Evolutionary conservation across 2,329 filamentous ascomycete genomes (phyloP).

Genomic region (Colletotrichum sp.): DNA sequence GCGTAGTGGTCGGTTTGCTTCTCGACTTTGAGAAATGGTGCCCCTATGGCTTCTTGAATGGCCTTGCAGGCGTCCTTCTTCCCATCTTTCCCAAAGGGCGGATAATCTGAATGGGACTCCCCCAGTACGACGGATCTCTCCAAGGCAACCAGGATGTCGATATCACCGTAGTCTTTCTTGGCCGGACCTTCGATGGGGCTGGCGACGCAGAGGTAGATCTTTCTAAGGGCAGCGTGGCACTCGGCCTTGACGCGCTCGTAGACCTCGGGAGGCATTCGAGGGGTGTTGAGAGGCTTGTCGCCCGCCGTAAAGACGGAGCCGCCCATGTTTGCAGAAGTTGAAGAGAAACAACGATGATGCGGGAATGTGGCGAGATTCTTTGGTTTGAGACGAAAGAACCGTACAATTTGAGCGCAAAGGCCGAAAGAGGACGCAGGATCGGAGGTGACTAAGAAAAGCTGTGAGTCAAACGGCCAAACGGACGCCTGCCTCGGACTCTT

Average conservation of each 20-base stretch:
- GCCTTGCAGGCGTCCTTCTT: background rate
- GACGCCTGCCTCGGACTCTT: background rate
- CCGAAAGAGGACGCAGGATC: background rate
- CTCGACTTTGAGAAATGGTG: slow-evolving; percentile 40
- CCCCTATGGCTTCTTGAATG: slow-evolving; percentile 42
- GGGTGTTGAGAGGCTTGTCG: slow-evolving; percentile 57
- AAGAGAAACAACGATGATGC: background rate
- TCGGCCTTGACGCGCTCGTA: slow-evolving; percentile 58
- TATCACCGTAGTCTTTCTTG: slow-evolving; percentile 72
- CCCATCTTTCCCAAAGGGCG: background rate
- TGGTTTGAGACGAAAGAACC: background rate
- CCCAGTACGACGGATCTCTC: slow-evolving; percentile 24
- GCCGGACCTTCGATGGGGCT: slow-evolving; percentile 71
- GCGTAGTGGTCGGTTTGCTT: slow-evolving; percentile 49
- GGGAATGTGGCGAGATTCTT: background rate
- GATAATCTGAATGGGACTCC: background rate
- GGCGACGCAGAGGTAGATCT: slow-evolving; percentile 59
- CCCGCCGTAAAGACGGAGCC: slow-evolving; percentile 62
- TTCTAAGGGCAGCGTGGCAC: slow-evolving; percentile 50
- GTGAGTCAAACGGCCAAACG: background rate
- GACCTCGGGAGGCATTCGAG: slow-evolving; percentile 65
- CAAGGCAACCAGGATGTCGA: slow-evolving; percentile 69
- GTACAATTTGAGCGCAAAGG: background rate
- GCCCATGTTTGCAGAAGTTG: slow-evolving; percentile 57
- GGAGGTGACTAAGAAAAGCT: background rate